Base-by-base conservation (phyloP, 1,284 basidiomycete genomes). In the Sporisorium sorghi region DNA sequence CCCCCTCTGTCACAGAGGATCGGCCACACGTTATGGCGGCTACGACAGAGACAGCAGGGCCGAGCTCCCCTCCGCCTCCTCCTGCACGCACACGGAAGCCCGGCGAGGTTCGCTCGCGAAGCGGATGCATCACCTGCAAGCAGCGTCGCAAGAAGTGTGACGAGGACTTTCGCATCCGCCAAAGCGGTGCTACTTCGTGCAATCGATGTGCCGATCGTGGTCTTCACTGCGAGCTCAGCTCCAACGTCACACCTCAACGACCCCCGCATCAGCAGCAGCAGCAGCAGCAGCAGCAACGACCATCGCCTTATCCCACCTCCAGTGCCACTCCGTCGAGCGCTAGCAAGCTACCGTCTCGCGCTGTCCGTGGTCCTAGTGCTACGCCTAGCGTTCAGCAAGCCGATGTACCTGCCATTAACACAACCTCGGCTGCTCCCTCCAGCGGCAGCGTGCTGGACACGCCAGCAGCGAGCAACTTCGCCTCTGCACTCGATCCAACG, bases 111-210 rank as follows among this genome's bases (percentile, higher is more conserved):
- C 62, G 76, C 14, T 76, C 74, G 5, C 65, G 73, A 28, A 70
- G 57, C 35, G 76, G 76, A 48, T 78, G 76, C 50, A 39, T 71
- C 23, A 76, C 73, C 17, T 78, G 76, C 64, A 71, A 75, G 48
- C 63, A 69, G 49, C 62, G 76, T 2, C 73, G 76, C 30, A 78
- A 78, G 40, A 78, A 78, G 46, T 78, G 76, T 42, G 70, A 73
- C 26, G 74, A 76, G 39, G 67, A 73, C 56, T 78, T 73, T 53
- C 60, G 73, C 47, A 47, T 65, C 19, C 66, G 76, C 40, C 51
- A 58, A 15, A 69, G 68, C 56, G 76, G 74, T 19, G 47, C 56
- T 11, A 61, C 43, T 21, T 61, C 76, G 10, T 78, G 76, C 53
- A 74, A 54, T 17, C 58, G 73, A 37, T 78, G 76, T 46, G 58